Percentiles rank a stretch among this genome's conserved stretches.
These are phyloP conservation scores for Colletotrichum tamarilloi DNA, from an alignment of 2,329 filamentous ascomycete genomes.

Conservation along the genomic window DNA sequence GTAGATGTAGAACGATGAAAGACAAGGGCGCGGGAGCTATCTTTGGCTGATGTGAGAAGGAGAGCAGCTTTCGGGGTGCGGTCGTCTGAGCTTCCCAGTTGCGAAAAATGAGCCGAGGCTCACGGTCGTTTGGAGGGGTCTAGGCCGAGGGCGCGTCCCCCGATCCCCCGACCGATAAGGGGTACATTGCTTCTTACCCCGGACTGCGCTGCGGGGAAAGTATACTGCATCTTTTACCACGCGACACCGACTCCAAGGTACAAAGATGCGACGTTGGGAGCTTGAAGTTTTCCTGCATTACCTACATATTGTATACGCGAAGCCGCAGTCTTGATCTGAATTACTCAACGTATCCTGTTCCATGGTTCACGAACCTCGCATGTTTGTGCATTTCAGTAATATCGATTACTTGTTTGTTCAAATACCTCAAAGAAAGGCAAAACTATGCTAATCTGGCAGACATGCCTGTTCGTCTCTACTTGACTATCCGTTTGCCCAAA, in stretches of 20 bases:
- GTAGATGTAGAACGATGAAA: neutral
- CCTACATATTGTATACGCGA: neutral
- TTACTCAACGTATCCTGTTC: neutral
- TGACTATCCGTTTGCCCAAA: neutral
- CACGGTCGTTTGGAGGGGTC: constrained; percentile 9
- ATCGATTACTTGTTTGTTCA: neutral
- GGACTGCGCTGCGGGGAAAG: neutral
- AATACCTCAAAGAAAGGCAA: neutral
- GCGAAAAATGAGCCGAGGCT: constrained; percentile 20
- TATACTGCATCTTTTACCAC: neutral
- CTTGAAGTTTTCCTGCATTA: neutral
- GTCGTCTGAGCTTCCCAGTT: neutral
- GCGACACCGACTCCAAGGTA: neutral
- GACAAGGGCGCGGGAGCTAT: constrained; percentile 2
- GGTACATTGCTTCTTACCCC: neutral
- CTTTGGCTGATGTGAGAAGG: neutral
- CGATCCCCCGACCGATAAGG: neutral
- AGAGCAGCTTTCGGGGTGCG: neutral
- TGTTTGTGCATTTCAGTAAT: neutral
- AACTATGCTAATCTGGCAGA: neutral
- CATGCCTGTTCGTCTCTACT: neutral
- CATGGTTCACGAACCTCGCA: neutral
- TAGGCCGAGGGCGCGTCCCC: neutral
- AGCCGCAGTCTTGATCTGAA: neutral
- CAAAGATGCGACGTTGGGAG: neutral